Base-by-base conservation (phyloP, 352 stramenopile genomes). In the Labyrinthula sp. region DNA sequence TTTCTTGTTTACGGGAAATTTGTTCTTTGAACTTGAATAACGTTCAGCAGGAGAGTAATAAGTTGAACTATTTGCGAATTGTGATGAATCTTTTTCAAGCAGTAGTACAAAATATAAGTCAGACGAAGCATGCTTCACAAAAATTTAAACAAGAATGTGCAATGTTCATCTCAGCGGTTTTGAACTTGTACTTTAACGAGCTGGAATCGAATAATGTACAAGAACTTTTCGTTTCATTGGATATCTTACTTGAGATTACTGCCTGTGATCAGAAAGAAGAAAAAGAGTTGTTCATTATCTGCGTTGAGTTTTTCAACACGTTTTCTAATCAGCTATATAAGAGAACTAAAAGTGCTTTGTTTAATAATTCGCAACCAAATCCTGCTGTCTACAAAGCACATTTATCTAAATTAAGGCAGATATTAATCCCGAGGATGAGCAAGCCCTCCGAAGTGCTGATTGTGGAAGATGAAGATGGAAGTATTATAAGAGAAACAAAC, bases 371-470 rank as follows among this genome's bases (percentile, higher is more conserved):
- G 1, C 72, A 96, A 18, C n/a, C n/a, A n/a, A n/a, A n/a, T n/a
- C n/a, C n/a, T n/a, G n/a, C n/a, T n/a, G n/a, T n/a, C n/a, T n/a
- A n/a, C n/a, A n/a, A n/a, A n/a, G n/a, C n/a, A n/a, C n/a, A n/a
- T n/a, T 75, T 97, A 55, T 92, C 81, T 30, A 77, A 77, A 8
- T 78, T 96, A 14, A 79, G 89, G 23, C 72, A 89, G 37, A 80
- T 98, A 5, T 91, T 97, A 75, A 96, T 97, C 59, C 84, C 77
- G 18, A 90, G 87, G 59, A 99, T 99, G 90, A 86, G 90, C 30
- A 97, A 97, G 61, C 90, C 90, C 8, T 92, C 94, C 38, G 90
- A 99, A 67, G 88, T 99, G n/a, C 70, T 99, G 30, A 93, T 99
- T 57, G 89, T 97, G 0, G 89, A 98, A 63, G 88, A 97, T 58